Evolutionary conservation across 208 protist species (phyloP).

Genomic region (Angomonas deanei): DNA sequence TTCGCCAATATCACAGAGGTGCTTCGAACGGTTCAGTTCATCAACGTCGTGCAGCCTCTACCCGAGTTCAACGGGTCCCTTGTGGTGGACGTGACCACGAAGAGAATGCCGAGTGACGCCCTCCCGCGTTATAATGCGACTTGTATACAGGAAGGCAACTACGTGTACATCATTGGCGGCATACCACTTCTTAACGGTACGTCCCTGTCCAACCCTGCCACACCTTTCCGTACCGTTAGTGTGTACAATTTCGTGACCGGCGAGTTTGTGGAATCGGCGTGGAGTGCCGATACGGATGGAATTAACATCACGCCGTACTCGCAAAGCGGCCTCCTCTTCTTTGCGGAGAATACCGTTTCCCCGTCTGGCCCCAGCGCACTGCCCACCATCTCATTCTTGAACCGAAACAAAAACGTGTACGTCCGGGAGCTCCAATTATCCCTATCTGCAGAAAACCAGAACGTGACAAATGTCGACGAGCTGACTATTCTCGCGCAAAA

Average conservation of each 20-base stretch:
- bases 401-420: neutral
- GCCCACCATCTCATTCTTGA: neutral
- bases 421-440: no score
- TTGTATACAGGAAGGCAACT: conserved; percentile 13
- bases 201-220: no score
- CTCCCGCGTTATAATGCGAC: conserved; percentile 29
- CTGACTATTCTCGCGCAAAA: neutral
- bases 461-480: neutral
- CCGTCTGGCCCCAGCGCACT: neutral
- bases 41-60: neutral
- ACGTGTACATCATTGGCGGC: conserved; percentile 25
- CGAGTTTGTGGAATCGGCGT: conserved; percentile 35
- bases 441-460: no score
- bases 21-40: neutral
- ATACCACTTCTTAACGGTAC: conserved; percentile 1
- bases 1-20: neutral
- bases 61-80: neutral
- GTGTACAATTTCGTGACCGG: conserved; percentile 31
- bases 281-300: conserved; percentile 15
- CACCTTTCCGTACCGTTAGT: conserved; percentile 19
- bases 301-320: conserved; percentile 21
- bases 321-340: conserved; percentile 19
- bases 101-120: neutral
- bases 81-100: neutral
- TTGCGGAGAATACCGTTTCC: neutral